Base-by-base conservation (phyloP, 1,284 basidiomycete species). In the Porodaedalea pini region DNA sequence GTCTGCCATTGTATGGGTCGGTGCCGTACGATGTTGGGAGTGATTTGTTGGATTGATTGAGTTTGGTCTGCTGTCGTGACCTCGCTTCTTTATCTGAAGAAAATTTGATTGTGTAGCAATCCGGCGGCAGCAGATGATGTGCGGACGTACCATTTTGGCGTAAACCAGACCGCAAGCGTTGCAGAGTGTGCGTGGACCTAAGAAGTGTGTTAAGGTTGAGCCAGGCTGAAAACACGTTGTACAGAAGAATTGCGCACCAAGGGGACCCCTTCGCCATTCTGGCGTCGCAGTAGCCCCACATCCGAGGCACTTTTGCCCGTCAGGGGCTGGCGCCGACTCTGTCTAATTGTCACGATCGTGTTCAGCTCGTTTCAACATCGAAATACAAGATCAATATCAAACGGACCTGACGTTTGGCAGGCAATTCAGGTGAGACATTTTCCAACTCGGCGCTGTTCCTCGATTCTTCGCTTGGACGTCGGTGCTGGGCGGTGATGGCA, bases 251-350 rank as follows among this genome's bases (percentile, higher is more conserved):
- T 21, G 73, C 78, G 68, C 66, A 90, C 88, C 88, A 72, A 91
- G 70, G 13, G 88, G 88, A 1, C 88, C 88, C 63, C 88, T 72
- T 56, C 88, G 76, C 88, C 89, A 91, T 74, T 91, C 88, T 4
- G 88, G 88, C 57, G 89, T 91, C 55, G 88, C 85, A n/a, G 88
- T 91, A 58, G 88, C 88, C 64, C 75, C 78, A 71, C 88, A 91
- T 29, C 87, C 89, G 31, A 88, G 73, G 69, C 88, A 91, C 36
- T 79, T 85, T 69, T 89, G 89, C 19, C 79, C 79, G 59, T 85
- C 83, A 58, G 72, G 70, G 58, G 70, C 71, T 44, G 69, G 68
- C 23, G 74, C 74, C 56, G 74, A 77, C 10, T 77, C 73, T 39
- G 68, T 68, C 68, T 79, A 27, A 62, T 51, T 57, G 43, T 62